Evolutionary conservation across 2,329 filamentous ascomycete species (phyloP), one percentile per base, ranked within the genome.

Genomic region (Annulohypoxylon truncatum): DNA sequence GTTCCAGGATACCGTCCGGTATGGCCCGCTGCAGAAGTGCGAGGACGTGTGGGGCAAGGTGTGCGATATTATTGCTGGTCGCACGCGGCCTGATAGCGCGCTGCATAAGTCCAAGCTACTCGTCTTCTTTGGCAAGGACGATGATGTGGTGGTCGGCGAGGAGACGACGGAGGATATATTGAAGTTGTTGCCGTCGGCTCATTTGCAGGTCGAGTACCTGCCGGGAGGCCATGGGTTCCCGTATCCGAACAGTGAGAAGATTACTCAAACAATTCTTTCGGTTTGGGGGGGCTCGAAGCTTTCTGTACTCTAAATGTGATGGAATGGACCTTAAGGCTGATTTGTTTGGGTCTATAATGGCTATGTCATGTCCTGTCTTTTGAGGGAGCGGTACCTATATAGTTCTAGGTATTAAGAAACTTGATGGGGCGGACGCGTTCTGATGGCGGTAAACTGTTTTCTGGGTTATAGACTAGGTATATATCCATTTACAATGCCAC

Each of bases 151-250:
- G 18, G 61, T 67, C 22, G 69, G 69, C 33, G 29, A 64, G 29
- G 69, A 73, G 52, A 69, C 68, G n/a, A 64, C 59, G 22, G 69
- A 72, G 53, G 67, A 72, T 62, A 72, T 73, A 51, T 52, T 72
- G 40, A 68, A 71, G 53, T 31, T 73, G 40, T 55, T 73, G n/a
- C 71, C 72, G 7, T 2, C 66, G 6, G 22, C n/a, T 24, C 66
- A 71, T 61, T 52, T 72, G 46, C 59, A 68, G 55, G 63, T 70
- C 8, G 67, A 72, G 55, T 72, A 72, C 55, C n/a, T 73, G 24
- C 71, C 70, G 15, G 70, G 69, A 46, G 70, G 69, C 2, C 69
- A 72, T 60, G 70, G 67, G 28, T 72, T 71, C 40, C 71, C 70
- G 26, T 73, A 73, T 61, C 67, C 70, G 8, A 72, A 69, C 61